Evolutionary conservation across 805 yeast genomes (phyloP).

Genomic region (Barnettozyma vustinii): DNA sequence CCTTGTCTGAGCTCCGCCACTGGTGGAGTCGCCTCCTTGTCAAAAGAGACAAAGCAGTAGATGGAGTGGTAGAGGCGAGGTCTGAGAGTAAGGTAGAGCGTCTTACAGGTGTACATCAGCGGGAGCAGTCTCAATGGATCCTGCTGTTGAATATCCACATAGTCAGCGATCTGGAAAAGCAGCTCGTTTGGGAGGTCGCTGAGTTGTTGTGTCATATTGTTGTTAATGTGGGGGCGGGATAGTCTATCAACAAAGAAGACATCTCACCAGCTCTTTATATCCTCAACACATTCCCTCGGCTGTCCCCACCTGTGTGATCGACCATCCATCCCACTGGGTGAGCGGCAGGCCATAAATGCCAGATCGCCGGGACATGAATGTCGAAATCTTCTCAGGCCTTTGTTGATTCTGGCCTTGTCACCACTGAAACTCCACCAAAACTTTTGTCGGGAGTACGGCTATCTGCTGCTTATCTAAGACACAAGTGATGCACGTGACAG

Average conservation of each 20-base stretch:
- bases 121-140: conserved; percentile 6
- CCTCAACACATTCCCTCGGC: not conserved
- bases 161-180: conserved; percentile 1
- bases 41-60: conserved; percentile 13
- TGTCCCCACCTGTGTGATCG: not conserved
- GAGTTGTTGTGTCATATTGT: not conserved
- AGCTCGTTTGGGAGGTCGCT: conserved; percentile 7
- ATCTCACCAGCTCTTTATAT: not conserved
- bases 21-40: not conserved
- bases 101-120: conserved; percentile 10
- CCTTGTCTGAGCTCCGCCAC: conserved; percentile 1
- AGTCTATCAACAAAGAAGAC: not conserved
- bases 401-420: not conserved
- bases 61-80: conserved; percentile 12
- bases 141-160: conserved; percentile 4
- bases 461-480: too few relatives aligned
- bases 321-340: not conserved
- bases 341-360: not conserved
- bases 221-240: not conserved
- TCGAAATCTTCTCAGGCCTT: not conserved
- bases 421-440: not conserved
- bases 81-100: conserved; percentile 9
- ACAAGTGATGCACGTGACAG: too few relatives aligned
- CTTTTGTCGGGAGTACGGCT: too few relatives aligned
- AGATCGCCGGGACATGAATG: not conserved